phyloP scores from a whole-genome alignment of 257 asterid genomes.

The Fraxinus cuspidata region DNA sequence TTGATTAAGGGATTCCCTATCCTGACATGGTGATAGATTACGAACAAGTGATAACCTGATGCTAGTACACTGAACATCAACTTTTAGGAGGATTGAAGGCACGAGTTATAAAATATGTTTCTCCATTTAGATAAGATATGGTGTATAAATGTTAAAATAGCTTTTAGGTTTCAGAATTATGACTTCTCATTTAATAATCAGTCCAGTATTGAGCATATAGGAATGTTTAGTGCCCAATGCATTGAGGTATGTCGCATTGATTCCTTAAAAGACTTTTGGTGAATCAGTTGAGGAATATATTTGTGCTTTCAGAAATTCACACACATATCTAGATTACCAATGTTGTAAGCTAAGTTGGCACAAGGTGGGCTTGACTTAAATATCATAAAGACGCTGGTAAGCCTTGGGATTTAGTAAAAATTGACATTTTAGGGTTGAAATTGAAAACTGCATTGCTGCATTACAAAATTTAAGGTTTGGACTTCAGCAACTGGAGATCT shows the following conservation, averaged over 20 bases:
- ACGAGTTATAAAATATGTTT: neutral
- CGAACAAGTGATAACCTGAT: neutral
- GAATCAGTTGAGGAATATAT: slow-evolving; percentile 1
- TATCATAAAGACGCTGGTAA: neutral
- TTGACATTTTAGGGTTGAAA: neutral
- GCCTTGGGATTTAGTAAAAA: neutral
- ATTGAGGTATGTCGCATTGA: neutral
- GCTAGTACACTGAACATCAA: neutral
- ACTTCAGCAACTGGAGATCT: too few species aligned
- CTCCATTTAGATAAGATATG: neutral
- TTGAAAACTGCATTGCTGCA: neutral
- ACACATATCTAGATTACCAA: neutral
- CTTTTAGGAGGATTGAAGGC: neutral
- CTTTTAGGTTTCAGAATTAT: neutral
- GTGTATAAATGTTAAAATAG: neutral
- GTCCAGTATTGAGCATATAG: neutral
- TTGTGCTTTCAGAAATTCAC: neutral
- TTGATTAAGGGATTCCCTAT: neutral
- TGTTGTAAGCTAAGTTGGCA: neutral
- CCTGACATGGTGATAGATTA: neutral
- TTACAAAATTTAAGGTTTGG: neutral
- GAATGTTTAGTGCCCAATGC: neutral
- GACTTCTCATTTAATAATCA: neutral
- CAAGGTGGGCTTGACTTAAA: neutral
- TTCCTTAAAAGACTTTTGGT: neutral